Percentiles rank a stretch among this genome's conserved stretches.
phyloP scores from a whole-genome alignment of 116 monocot genomes.

The Cymodocea nodosa region DNA sequence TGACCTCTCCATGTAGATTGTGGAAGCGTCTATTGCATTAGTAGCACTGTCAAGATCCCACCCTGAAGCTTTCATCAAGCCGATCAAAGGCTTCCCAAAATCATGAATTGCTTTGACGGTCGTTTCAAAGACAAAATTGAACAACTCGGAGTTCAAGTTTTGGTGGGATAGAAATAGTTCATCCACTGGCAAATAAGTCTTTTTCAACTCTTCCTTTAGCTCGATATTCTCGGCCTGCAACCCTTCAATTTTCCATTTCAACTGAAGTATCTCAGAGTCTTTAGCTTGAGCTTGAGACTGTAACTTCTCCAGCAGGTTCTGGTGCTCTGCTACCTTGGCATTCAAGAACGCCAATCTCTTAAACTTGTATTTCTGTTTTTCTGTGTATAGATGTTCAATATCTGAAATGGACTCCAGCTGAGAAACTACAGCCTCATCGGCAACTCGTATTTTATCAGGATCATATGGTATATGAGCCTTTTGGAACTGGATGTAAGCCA shows the following conservation, averaged over 20 bases:
- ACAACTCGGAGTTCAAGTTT: conserved; percentile 22
- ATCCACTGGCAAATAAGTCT: conserved; percentile 25
- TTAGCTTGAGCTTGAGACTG: conserved; percentile 17
- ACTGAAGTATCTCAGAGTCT: conserved; percentile 30
- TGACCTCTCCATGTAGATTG: conserved; percentile 26
- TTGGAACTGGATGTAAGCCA: conserved; percentile 43
- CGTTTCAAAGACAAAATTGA: conserved; percentile 13
- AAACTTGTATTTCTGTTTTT: conserved; percentile 6
- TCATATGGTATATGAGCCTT: conserved; percentile 50
- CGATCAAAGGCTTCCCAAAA: conserved; percentile 45
- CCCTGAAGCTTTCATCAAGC: conserved; percentile 49
- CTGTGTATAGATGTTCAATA: conserved; percentile 23
- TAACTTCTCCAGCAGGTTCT: conserved; percentile 19
- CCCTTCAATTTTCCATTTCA: conserved; percentile 32
- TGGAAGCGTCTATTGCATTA: conserved; percentile 12
- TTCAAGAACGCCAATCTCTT: conserved; percentile 5
- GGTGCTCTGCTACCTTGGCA: conserved; percentile 18
- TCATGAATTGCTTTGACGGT: conserved; percentile 48
- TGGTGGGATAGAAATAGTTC: conserved; percentile 32
- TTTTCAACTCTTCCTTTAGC: conserved; percentile 15
- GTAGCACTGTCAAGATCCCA: conserved; percentile 45
- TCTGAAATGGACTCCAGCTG: conserved; percentile 32
- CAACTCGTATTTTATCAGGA: conserved; percentile 22
- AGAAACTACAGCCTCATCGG: conserved; percentile 30
- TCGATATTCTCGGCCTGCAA: conserved; percentile 24